Evolutionary conservation across 2,329 filamentous ascomycete genomes (phyloP).

Genomic region (Daldinia sp.): DNA sequence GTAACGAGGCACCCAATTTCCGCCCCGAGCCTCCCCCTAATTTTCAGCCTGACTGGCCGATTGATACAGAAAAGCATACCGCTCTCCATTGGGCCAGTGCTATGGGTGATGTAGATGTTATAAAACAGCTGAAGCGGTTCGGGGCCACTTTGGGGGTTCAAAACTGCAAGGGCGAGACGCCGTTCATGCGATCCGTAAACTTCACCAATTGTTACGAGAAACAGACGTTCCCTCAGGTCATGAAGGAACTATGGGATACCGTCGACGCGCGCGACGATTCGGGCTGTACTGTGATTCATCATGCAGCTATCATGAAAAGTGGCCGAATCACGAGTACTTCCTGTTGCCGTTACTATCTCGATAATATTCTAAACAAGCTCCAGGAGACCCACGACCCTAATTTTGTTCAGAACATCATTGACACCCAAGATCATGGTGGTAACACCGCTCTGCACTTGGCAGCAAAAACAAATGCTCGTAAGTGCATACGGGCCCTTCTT

Average conservation of each 20-base stretch:
- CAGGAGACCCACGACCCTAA: constrained; percentile 78
- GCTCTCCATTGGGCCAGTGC: constrained; percentile 97
- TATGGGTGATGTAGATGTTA: constrained; percentile 94
- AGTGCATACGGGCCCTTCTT: constrained; percentile 82
- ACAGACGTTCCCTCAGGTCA: constrained; percentile 84
- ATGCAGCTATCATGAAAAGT: constrained; percentile 87
- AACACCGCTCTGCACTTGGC: constrained; percentile 83
- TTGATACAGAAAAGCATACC: constrained; percentile 91
- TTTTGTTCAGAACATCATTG: constrained; percentile 80
- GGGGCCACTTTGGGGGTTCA: constrained; percentile 77
- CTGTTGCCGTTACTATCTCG: constrained; percentile 91
- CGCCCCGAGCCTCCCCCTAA: constrained; percentile 82
- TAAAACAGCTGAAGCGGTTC: constrained; percentile 84
- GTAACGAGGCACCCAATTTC: constrained; percentile 76
- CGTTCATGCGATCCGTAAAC: constrained; percentile 90
- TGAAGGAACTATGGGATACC: constrained; percentile 84
- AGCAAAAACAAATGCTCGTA: constrained; percentile 84
- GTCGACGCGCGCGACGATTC: constrained; percentile 81
- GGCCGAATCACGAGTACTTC: constrained; percentile 83
- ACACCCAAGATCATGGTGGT: constrained; percentile 83
- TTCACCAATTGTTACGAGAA: constrained; percentile 98
- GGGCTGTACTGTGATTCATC: constrained; percentile 90
- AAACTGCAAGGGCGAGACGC: constrained; percentile 82
- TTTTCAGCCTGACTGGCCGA: constrained; percentile 90
- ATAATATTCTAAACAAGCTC: constrained; percentile 87